phyloP scores from a whole-genome alignment of 306 rosid genomes.

The Pterocarpus macrocarpus region DNA sequence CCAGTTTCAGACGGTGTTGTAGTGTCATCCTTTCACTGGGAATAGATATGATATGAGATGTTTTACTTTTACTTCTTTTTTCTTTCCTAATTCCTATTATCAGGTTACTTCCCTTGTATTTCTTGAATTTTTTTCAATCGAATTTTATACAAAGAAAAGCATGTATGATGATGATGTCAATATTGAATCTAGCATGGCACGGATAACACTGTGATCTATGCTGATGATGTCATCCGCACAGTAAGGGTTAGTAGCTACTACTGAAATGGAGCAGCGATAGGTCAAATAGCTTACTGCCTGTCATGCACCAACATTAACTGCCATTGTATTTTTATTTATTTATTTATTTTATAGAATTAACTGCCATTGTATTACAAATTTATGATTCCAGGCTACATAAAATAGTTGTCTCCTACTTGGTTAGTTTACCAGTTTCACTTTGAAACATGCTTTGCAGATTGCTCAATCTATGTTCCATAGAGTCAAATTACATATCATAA shows the following conservation, averaged over 20 bases:
- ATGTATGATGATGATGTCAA: neutral
- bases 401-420: neutral
- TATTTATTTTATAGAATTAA: no score
- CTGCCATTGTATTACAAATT: neutral
- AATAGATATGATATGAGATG: neutral
- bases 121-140: no score
- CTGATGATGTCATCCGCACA: neutral
- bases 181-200: neutral
- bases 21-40: neutral
- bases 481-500: neutral
- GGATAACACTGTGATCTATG: neutral
- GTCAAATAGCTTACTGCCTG: neutral
- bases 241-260: constrained; percentile 10
- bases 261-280: neutral
- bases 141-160: neutral
- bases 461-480: neutral
- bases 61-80: neutral
- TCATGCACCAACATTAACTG: neutral
- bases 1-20: neutral
- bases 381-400: neutral
- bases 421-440: neutral
- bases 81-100: neutral
- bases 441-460: neutral
- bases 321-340: neutral
- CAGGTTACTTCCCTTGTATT: neutral